Evolutionary conservation across 148 eudicot species (phyloP).

Genomic region (Fagopyrum esculentum): DNA sequence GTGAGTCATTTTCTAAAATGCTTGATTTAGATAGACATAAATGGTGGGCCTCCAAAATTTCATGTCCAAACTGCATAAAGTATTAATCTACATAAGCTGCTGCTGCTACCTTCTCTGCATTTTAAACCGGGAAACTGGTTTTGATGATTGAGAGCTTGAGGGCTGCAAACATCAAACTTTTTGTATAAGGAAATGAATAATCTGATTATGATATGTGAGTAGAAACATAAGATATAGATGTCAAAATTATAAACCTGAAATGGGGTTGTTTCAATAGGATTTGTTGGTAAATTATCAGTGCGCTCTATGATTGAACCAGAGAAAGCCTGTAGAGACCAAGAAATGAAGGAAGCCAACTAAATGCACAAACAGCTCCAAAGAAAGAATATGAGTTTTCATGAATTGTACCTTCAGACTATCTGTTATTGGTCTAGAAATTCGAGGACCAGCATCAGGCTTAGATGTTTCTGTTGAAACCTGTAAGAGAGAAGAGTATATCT

Average conservation of each 20-base stretch:
- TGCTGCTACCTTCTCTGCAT: conserved; percentile 53
- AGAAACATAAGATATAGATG: neutral
- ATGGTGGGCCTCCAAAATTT: too few species aligned
- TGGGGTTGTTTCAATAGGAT: conserved; percentile 23
- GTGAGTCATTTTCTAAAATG: too few species aligned
- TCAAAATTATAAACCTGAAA: conserved; percentile 25
- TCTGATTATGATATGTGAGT: neutral
- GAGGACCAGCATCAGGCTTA: conserved; percentile 21
- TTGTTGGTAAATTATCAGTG: conserved; percentile 34
- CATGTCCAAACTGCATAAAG: neutral
- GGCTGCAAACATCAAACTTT: conserved; percentile 23
- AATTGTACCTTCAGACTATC: conserved; percentile 35
- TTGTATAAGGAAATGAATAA: neutral
- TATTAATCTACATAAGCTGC: conserved; percentile 7
- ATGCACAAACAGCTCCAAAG: neutral
- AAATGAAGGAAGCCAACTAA: neutral
- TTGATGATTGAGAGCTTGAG: conserved; percentile 33
- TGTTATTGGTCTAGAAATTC: conserved; percentile 14
- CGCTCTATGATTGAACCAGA: conserved; percentile 70
- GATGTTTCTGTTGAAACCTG: conserved; percentile 24
- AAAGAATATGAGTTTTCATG: neutral
- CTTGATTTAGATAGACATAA: too few species aligned
- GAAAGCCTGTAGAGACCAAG: conserved; percentile 46
- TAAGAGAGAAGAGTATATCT: neutral
- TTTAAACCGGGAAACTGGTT: conserved; percentile 78